A percentile compares a stretch with the other conserved stretches of the same genome.
Evolutionary conservation across 305 asterid genomes (phyloP).

Genomic region (Salvia sclarea): DNA sequence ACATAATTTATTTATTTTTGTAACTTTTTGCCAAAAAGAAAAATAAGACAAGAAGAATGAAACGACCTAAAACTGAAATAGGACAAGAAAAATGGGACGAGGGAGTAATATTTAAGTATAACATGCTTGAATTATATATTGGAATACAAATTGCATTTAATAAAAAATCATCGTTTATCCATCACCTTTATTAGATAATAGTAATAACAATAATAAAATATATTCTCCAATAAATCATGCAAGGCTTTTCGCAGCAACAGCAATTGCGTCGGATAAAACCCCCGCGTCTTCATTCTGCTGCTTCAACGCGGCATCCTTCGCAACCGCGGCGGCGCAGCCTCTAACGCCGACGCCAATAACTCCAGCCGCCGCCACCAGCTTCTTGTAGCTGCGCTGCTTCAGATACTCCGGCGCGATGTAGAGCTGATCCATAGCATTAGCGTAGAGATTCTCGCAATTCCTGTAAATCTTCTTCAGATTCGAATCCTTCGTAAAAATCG

Average conservation of each 20-base stretch:
- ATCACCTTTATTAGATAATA: neutral
- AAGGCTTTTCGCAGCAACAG: slow-evolving; percentile 15
- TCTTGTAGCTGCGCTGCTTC: neutral
- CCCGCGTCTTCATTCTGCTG: slow-evolving; percentile 3
- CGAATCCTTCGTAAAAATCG: neutral
- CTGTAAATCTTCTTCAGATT: neutral
- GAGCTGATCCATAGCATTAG: slow-evolving; percentile 16
- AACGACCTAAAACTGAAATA: no score
- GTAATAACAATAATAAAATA: neutral
- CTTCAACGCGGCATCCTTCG: neutral
- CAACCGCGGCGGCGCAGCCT: slow-evolving; percentile 24
- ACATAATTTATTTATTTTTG: no score
- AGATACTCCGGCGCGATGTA: slow-evolving; percentile 8
- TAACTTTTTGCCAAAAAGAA: no score
- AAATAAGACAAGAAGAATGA: no score
- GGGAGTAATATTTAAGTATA: no score
- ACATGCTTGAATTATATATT: no score
- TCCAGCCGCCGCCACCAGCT: slow-evolving; percentile 7
- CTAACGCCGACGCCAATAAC: neutral
- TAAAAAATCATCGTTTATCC: neutral
- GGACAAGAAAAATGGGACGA: no score
- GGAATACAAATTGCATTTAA: no score
- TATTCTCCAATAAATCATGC: neutral
- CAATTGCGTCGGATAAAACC: slow-evolving; percentile 31
- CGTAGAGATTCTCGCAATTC: slow-evolving; percentile 11